Percentiles rank a stretch among this genome's conserved stretches.
Evolutionary conservation across 2,329 filamentous ascomycete species (phyloP).

Genomic region (Ascochyta rabiei): DNA sequence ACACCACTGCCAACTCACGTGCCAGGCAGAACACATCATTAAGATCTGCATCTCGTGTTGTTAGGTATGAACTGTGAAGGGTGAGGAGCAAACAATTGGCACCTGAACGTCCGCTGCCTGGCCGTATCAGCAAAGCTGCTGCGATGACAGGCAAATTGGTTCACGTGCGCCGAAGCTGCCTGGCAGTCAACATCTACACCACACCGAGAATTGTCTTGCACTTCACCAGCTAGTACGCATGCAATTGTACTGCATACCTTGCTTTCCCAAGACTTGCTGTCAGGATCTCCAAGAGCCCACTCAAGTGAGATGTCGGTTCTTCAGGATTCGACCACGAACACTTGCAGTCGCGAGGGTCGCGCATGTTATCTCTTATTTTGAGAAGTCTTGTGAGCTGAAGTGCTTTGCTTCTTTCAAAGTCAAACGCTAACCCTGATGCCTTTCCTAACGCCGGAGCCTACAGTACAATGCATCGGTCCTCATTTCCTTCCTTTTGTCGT

Average conservation of each 20-base stretch:
- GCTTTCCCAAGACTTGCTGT: no score
- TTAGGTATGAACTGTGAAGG: no score
- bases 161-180: neutral
- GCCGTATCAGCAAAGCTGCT: neutral
- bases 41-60: no score
- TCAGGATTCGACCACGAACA: no score
- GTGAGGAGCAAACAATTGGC: neutral
- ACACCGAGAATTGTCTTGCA: no score
- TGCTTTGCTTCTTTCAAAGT: constrained; percentile 13
- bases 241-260: no score
- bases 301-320: no score
- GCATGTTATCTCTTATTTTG: neutral
- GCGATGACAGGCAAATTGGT: neutral
- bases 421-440: constrained; percentile 19
- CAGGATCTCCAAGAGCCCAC: no score
- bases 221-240: no score
- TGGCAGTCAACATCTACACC: neutral
- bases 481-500: constrained; percentile 17
- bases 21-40: no score
- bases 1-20: no score
- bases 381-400: neutral
- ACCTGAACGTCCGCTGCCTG: neutral
- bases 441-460: constrained; percentile 25
- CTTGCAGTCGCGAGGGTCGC: neutral
- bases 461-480: constrained; percentile 17